Percentiles rank a stretch among this genome's conserved stretches.
phyloP scores from a whole-genome alignment of 1,139 yeast species.

The Yamadazyma mexicana region DNA sequence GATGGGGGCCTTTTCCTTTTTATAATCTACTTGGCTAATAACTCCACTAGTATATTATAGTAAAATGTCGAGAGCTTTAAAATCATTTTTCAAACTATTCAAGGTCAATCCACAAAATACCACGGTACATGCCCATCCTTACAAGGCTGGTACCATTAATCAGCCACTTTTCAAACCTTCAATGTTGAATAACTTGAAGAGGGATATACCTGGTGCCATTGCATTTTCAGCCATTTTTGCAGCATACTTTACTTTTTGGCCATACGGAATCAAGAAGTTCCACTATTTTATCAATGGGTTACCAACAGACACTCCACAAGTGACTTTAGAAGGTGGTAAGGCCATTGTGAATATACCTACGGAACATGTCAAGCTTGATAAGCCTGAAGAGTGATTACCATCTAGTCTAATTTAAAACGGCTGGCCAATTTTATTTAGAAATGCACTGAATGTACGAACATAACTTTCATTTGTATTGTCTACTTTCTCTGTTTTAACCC shows the following conservation, averaged over 20 bases:
- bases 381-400: conserved; percentile 18
- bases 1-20: too few species aligned
- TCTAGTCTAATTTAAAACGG: too few species aligned
- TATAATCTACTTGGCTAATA: too few species aligned
- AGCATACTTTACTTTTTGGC: conserved; percentile 19
- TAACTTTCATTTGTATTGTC: not conserved
- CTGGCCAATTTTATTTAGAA: too few species aligned
- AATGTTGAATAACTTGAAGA: conserved; percentile 8
- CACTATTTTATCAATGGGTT: conserved; percentile 16
- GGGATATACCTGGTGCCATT: conserved; percentile 16
- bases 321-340: conserved; percentile 11
- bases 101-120: conserved; percentile 3
- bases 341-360: conserved; percentile 21
- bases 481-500: conserved; percentile 22
- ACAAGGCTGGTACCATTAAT: conserved; percentile 3
- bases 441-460: too few species aligned
- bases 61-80: not conserved
- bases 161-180: conserved; percentile 4
- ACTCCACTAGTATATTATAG: too few species aligned
- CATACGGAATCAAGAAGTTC: conserved; percentile 13
- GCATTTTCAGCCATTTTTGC: conserved; percentile 15
- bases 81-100: not conserved
- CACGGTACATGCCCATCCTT: conserved; percentile 1
- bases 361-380: conserved; percentile 18
- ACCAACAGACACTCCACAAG: conserved; percentile 19